Conservation (phyloP, 345 rosid genomes). For the Murraya paniculata region DNA sequence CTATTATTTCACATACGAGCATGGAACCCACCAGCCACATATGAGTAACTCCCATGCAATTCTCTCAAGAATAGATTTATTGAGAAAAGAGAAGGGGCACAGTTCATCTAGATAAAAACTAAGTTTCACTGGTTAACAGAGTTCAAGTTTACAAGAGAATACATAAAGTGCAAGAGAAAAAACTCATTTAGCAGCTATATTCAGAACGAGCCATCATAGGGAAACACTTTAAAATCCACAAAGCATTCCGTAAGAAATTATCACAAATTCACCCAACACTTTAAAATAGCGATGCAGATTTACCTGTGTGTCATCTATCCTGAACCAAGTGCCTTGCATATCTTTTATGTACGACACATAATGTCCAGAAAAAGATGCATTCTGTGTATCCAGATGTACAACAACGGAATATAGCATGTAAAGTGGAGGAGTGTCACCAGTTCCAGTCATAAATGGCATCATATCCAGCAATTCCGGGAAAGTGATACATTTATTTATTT, state of each 20-base stretch:
- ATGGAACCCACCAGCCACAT: not conserved
- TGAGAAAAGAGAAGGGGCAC: not conserved
- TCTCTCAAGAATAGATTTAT: not conserved
- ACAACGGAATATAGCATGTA: constrained; percentile 74
- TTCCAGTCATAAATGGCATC: constrained; percentile 76
- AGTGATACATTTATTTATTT: constrained; percentile 67
- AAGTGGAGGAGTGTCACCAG: constrained; percentile 68
- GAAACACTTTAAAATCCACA: not conserved
- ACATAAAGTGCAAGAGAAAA: not conserved
- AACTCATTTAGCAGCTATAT: not conserved
- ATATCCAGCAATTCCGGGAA: constrained; percentile 86
- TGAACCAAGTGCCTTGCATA: constrained; percentile 69
- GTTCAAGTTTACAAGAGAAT: not conserved
- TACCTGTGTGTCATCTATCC: constrained; percentile 83
- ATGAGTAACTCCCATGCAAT: not conserved
- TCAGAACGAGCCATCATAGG: not conserved
- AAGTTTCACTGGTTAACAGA: not conserved
- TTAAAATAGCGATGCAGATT: constrained; percentile 1
- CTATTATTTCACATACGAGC: not conserved
- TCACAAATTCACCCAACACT: not conserved
- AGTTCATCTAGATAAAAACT: not conserved
- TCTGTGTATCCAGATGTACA: constrained; percentile 82
- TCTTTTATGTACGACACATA: constrained; percentile 77
- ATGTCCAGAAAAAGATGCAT: constrained; percentile 83
- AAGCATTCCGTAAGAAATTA: not conserved